Evolutionary conservation across 192 early-diverging fungal species (phyloP).

Genomic region (Coemansia reversa): DNA sequence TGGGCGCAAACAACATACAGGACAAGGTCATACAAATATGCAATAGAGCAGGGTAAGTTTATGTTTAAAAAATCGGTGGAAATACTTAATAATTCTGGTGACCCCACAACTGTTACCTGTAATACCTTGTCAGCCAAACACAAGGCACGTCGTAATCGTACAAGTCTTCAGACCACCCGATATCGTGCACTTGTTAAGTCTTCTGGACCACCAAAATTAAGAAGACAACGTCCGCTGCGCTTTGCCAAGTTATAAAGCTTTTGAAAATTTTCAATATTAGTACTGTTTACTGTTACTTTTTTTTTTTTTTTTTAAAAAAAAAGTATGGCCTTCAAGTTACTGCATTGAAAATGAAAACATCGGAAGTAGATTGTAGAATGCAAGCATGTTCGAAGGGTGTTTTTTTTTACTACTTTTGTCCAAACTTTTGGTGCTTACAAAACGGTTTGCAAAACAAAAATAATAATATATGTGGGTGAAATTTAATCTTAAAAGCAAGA

Average conservation of each 20-base stretch:
- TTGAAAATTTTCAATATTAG: neutral
- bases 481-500: no score
- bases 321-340: no score
- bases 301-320: neutral
- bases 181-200: conserved; percentile 5
- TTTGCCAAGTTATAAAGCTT: neutral
- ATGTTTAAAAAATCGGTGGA: conserved; percentile 33
- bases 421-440: no score
- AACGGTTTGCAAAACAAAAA: no score
- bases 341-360: no score
- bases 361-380: no score
- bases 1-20: conserved; percentile 53
- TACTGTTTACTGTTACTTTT: neutral
- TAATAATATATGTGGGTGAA: no score
- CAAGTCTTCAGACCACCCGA: conserved; percentile 18
- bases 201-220: neutral
- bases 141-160: conserved; percentile 5
- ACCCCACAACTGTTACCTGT: conserved; percentile 16
- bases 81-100: conserved; percentile 46
- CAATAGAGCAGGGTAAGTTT: conserved; percentile 19
- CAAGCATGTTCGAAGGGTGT: no score
- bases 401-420: no score
- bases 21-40: conserved; percentile 51
- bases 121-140: no score
- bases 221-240: conserved; percentile 9